Conservation (phyloP, 2,329 filamentous ascomycete genomes). For the Diaporthe citriasiana region DNA sequence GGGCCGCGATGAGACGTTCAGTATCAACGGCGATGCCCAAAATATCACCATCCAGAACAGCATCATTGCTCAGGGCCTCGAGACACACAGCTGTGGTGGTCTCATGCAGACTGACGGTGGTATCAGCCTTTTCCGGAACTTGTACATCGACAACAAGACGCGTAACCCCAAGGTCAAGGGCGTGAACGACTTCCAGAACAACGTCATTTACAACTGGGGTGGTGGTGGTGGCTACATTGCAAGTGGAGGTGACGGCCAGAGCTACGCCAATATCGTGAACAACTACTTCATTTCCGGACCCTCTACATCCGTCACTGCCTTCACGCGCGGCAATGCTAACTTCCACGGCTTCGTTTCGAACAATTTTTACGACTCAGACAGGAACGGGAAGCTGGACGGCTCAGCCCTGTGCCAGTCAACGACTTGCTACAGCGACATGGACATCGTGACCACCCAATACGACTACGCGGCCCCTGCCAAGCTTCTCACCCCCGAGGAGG, state of each 20-base stretch:
- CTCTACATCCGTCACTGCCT: slow-evolving; percentile 62
- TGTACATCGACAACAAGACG: slow-evolving; percentile 71
- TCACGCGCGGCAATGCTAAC: slow-evolving; percentile 67
- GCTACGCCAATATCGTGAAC: slow-evolving; percentile 66
- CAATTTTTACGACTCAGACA: slow-evolving; percentile 66
- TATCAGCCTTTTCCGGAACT: slow-evolving; percentile 65
- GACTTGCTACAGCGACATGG: slow-evolving; percentile 63
- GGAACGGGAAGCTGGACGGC: slow-evolving; percentile 64
- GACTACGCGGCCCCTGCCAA: slow-evolving; percentile 59
- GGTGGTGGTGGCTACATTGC: slow-evolving; percentile 68
- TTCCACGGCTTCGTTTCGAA: slow-evolving; percentile 62
- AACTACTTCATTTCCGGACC: slow-evolving; percentile 72
- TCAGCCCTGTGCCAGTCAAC: slow-evolving; percentile 57
- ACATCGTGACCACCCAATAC: slow-evolving; percentile 56
- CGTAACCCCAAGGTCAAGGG: slow-evolving; percentile 71
- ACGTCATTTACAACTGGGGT: slow-evolving; percentile 69
- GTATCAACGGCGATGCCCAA: slow-evolving; percentile 61
- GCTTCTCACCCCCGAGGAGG: slow-evolving; percentile 55
- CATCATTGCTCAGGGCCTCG: slow-evolving; percentile 67
- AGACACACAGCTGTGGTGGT: slow-evolving; percentile 67
- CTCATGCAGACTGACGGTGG: slow-evolving; percentile 65
- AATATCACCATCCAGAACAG: slow-evolving; percentile 67
- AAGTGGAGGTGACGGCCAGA: slow-evolving; percentile 62
- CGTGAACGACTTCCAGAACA: slow-evolving; percentile 66
- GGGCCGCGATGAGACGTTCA: slow-evolving; percentile 70